A percentile compares a stretch with the other conserved stretches of the same genome.
These are phyloP conservation scores for Ceratobasidium sp. DNA, from an alignment of 1,284 basidiomycete species.

Conservation along the genomic window DNA sequence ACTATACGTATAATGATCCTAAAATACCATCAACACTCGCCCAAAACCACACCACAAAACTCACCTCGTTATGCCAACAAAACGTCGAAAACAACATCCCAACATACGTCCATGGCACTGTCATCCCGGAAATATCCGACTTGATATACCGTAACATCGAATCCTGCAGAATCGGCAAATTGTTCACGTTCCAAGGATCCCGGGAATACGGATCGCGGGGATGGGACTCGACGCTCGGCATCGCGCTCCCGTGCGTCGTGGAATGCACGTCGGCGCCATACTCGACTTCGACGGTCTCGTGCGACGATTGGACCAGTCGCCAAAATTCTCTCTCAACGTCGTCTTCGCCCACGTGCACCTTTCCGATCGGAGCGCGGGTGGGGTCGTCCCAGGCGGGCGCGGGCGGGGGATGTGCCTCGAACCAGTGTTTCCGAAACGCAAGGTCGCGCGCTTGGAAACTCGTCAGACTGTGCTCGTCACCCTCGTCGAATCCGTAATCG, in stretches of 20 bases:
- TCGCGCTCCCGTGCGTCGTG: slow-evolving; percentile 95
- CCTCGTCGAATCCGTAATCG: slow-evolving; percentile 99
- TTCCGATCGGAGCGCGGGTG: slow-evolving; percentile 69
- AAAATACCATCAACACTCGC: slow-evolving; percentile 2
- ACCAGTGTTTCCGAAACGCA: slow-evolving; percentile 91
- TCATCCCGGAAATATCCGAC: slow-evolving; percentile 99
- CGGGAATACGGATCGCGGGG: slow-evolving; percentile 87
- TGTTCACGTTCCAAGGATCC: slow-evolving; percentile 98
- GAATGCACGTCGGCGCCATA: slow-evolving; percentile 99
- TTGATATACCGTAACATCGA: slow-evolving; percentile 94
- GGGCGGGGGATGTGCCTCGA: slow-evolving; percentile 76
- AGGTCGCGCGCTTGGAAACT: slow-evolving; percentile 92
- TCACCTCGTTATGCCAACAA: slow-evolving; percentile 99
- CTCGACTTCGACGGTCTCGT: slow-evolving; percentile 96
- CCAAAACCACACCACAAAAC: slow-evolving; percentile 42
- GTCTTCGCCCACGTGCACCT: slow-evolving; percentile 79
- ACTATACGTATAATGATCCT: slow-evolving; percentile 98
- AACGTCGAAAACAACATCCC: slow-evolving; percentile 99
- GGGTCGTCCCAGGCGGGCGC: slow-evolving; percentile 58
- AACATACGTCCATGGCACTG: slow-evolving; percentile 99
- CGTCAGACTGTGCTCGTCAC: slow-evolving; percentile 92
- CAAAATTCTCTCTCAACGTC: slow-evolving; percentile 98
- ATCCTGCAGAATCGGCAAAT: slow-evolving; percentile 89
- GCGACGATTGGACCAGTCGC: slow-evolving; percentile 89
- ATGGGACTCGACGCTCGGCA: slow-evolving; percentile 94